Evolutionary conservation across 2,329 filamentous ascomycete species (phyloP).

Genomic region (Trichoderma koningiopsis): DNA sequence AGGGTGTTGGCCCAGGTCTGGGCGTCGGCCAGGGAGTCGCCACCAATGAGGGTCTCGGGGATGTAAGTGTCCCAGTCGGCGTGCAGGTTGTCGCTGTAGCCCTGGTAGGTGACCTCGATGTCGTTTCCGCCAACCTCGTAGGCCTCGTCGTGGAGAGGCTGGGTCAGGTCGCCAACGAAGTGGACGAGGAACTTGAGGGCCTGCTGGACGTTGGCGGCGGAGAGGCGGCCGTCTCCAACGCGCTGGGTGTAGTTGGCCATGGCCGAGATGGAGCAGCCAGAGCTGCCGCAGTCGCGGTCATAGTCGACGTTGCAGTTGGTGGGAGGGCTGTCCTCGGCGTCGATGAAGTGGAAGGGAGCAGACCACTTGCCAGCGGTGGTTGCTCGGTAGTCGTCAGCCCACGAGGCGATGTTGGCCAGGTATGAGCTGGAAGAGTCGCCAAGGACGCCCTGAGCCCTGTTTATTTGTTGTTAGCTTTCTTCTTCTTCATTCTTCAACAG

Average conservation of each 20-base stretch:
- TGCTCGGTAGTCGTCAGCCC: slow-evolving; percentile 50
- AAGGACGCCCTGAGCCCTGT: slow-evolving; percentile 38
- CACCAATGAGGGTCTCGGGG: slow-evolving; percentile 48
- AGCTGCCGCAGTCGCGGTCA: slow-evolving; percentile 40
- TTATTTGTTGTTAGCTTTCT: neutral
- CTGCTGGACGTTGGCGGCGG: slow-evolving; percentile 27
- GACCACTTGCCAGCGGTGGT: slow-evolving; percentile 51
- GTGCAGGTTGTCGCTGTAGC: slow-evolving; percentile 59
- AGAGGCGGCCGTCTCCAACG: slow-evolving; percentile 28
- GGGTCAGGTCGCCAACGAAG: slow-evolving; percentile 59
- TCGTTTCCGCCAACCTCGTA: slow-evolving; percentile 54
- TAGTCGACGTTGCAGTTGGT: slow-evolving; percentile 43
- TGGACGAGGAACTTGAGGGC: slow-evolving; percentile 41
- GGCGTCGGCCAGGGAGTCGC: slow-evolving; percentile 40
- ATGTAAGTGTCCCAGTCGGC: slow-evolving; percentile 63
- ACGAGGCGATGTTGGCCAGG: slow-evolving; percentile 49
- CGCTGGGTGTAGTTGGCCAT: slow-evolving; percentile 36
- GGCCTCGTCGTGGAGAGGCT: slow-evolving; percentile 57
- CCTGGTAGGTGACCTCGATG: slow-evolving; percentile 56
- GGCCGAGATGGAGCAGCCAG: slow-evolving; percentile 35
- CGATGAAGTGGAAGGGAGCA: slow-evolving; percentile 54
- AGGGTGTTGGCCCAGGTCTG: slow-evolving; percentile 44
- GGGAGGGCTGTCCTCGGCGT: slow-evolving; percentile 47
- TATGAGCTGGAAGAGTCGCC: slow-evolving; percentile 48
- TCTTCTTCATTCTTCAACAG: neutral